Evolutionary conservation across 140 eudicot species (phyloP), one percentile per base, ranked within the genome.

Genomic region (Stevia rebaudiana): DNA sequence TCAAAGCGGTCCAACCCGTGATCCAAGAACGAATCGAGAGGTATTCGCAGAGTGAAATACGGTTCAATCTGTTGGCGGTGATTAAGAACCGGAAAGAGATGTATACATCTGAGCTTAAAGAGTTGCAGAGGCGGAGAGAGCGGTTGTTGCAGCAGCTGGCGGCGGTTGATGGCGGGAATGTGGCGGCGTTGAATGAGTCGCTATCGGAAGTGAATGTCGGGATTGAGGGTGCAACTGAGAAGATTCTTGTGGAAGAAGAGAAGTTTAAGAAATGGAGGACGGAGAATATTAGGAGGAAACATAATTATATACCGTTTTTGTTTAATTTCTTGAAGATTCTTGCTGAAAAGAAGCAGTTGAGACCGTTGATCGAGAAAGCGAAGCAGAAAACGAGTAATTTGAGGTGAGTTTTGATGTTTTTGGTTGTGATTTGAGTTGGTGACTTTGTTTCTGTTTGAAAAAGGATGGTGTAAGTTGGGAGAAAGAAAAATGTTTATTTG

Each of bases 331-430:
- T 92, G 78, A 92, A 92, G 84, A 66, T 92, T 61, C 94, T 92
- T 19, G 98, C 98, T 1, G 98, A 92, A 74, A 92, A 92, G 95
- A 92, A 92, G 79, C 98, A 92, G 84, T 57, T 92, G 86, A 88
- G 96, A 70, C 96, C 98, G 13, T 81, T 92, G 48, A 83, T 92
- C n/a, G 98, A 92, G 24, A 92, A 92, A 76, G 98, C 98, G 30
- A 86, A 88, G 50, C 87, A 92, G 86, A 92, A 88, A 61, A 60
- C 94, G 2, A 67, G 74, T 72, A 77, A 69, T 72, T 79, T 58
- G 47, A 79, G 73, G 75, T 71, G 42, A 71, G 73, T 61, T 57
- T 43, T 15, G 12, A 2, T 6, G 5, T 18, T 51, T 54, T 36
- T 22, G 80, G 53, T 49, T 48, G 33, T 6, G 5, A 53, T 42